Conservation (phyloP, 2,329 filamentous ascomycete genomes). For the Microcyclosporella mali region DNA sequence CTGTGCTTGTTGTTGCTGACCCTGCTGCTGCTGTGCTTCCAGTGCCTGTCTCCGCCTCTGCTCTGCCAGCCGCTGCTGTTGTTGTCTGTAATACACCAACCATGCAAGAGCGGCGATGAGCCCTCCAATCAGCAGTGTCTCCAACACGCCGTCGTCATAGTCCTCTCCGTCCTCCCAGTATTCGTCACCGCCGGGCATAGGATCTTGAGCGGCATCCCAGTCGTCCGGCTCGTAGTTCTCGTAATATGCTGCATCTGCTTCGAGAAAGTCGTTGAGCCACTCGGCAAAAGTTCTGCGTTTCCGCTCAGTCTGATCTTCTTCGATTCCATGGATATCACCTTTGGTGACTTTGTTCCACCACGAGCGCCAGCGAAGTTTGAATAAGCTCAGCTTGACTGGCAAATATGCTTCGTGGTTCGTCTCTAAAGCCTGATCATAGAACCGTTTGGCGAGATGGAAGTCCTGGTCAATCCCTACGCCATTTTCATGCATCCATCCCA, state of each 20-base stretch:
- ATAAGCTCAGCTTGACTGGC: slow-evolving; percentile 78
- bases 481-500: slow-evolving; percentile 99
- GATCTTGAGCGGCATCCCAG: slow-evolving; percentile 37
- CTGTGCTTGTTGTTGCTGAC: slow-evolving; percentile 24
- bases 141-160: slow-evolving; percentile 68
- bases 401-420: slow-evolving; percentile 89
- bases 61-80: slow-evolving; percentile 50
- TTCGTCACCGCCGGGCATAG: slow-evolving; percentile 49
- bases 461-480: slow-evolving; percentile 88
- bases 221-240: slow-evolving; percentile 49
- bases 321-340: slow-evolving; percentile 86
- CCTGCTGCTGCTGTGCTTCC: slow-evolving; percentile 19
- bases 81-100: slow-evolving; percentile 75
- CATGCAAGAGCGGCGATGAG: slow-evolving; percentile 68
- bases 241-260: slow-evolving; percentile 43
- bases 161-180: slow-evolving; percentile 53
- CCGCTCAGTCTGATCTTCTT: slow-evolving; percentile 55
- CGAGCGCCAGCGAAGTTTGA: slow-evolving; percentile 77
- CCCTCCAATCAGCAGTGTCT: slow-evolving; percentile 76
- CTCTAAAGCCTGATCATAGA: slow-evolving; percentile 86
- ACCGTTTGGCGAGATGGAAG: slow-evolving; percentile 92
- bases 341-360: slow-evolving; percentile 92
- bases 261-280: slow-evolving; percentile 81
- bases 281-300: slow-evolving; percentile 55
- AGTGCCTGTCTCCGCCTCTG: slow-evolving; percentile 41